Base-by-base conservation (phyloP, 208 protist genomes). In the Leishmania aethiopica region DNA sequence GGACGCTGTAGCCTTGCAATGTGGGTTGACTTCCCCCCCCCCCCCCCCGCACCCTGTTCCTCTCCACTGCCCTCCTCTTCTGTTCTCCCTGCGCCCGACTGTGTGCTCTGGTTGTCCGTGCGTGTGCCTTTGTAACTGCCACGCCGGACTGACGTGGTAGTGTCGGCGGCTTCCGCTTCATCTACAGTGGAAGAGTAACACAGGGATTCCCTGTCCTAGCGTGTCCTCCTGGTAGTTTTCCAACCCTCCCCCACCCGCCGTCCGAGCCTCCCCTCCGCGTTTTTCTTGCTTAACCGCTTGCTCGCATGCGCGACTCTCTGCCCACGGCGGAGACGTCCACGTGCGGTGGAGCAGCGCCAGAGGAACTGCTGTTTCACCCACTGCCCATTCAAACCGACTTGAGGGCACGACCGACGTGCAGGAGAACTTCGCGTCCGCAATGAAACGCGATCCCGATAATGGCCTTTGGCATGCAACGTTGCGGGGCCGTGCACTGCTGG, bases 381-480 rank as follows among this genome's bases (percentile, higher is more conserved):
- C 79, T 97, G 8, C 94, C 94, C 17, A 71, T 96, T 51, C 87
- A 88, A 66, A 94, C 91, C 0, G 78, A 80, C 55, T 97, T 57
- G 78, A 89, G 32, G 93, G 94, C 62, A 91, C 86, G 37, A 96
- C 91, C 19, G 92, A 97, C 74, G 73, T 97, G 10, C 51, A 67
- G 40, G 85, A 79, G 42, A 94, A 94, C 80, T 95, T 97, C 80
- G 22, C 80, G 28, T 51, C 82, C 11, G 84, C 86, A 55, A 94
- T 85, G 45, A 81, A 51, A 22, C 40, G 69, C 1, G 82, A 77
- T 37, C 57, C 55, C 10, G 35, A 64, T 22, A 66, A 40, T 28
- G 78, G 75, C 17, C 37, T 80, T 6, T 78, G 55, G 79, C 67
- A 82, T 59, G 74, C 73, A 57, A 74, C 79, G n/a, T 75, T 89